These are phyloP conservation scores for Cystofilobasidium capitatum DNA, from an alignment of 768 basidiomycete species.

Conservation along the genomic window DNA sequence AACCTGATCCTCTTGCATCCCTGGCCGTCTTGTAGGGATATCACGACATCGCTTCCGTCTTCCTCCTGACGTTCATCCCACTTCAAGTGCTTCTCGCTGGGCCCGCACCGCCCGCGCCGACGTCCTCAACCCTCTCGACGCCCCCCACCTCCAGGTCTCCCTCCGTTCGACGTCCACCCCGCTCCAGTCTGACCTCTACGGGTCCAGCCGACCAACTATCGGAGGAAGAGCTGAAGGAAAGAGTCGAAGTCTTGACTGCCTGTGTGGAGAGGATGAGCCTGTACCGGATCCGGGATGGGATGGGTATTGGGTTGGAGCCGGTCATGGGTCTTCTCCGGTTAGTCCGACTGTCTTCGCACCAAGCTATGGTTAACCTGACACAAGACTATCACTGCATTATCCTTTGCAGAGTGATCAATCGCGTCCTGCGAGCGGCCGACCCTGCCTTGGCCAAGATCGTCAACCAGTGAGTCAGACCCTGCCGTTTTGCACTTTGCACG, in stretches of 20 bases:
- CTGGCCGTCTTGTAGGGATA: slow-evolving; percentile 53
- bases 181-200: neutral
- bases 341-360: slow-evolving; percentile 8
- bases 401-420: slow-evolving; percentile 55
- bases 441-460: slow-evolving; percentile 59
- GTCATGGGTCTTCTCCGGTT: slow-evolving; percentile 70
- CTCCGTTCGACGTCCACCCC: neutral
- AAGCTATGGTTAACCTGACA: neutral
- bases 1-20: neutral
- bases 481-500: neutral
- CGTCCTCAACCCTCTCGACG: neutral
- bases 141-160: neutral
- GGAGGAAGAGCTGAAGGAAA: neutral
- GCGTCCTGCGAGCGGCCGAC: slow-evolving; percentile 62
- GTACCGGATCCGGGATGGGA: slow-evolving; percentile 72
- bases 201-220: neutral
- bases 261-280: slow-evolving; percentile 60
- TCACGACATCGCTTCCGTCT: slow-evolving; percentile 80
- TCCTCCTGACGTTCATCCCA: slow-evolving; percentile 43
- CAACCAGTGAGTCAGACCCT: slow-evolving; percentile 47
- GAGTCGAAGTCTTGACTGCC: slow-evolving; percentile 21
- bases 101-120: neutral
- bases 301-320: slow-evolving; percentile 75
- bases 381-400: too few relatives aligned
- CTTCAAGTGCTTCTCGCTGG: slow-evolving; percentile 10